Base-by-base conservation (phyloP, 1,284 basidiomycete species). In the Termitomyces sp. region DNA sequence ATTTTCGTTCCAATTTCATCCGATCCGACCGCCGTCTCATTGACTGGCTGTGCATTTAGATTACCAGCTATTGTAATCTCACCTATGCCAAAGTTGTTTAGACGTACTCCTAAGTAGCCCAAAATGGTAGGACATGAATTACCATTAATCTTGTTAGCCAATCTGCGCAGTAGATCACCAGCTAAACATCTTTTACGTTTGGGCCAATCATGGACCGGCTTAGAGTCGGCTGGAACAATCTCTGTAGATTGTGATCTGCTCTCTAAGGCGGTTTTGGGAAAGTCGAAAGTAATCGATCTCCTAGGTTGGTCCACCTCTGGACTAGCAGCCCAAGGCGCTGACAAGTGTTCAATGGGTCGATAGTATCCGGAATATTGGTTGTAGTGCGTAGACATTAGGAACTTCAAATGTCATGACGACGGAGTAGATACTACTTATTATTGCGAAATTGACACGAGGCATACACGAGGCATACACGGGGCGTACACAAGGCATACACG, bases 311-410 rank as follows among this genome's bases (percentile, higher is more conserved):
- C 47, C 54, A 59, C 46, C 36, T 26, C 60, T 52, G 46, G 68
- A 61, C 53, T 62, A 34, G 64, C 57, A 24, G 62, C 53, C 69
- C 70, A 70, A 17, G 61, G 62, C 8, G 38, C 54, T 8, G 58
- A 58, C 41, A 69, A 55, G 47, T 65, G 59, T 21, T 63, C 44
- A 36, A 69, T 52, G 26, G 57, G 45, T 38, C 67, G 63, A 57
- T 67, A 67, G 19, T 52, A 51, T n/a, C 65, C 65, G 26, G 63
- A 62, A 28, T 65, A 59, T 13, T 61, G 57, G 34, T 51, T 43
- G 50, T 45, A 58, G 3, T 30, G n/a, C 8, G 26, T 12, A 53
- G 48, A 17, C 45, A 52, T 39, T 5, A 13, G 28, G 19, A 40
- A 12, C 24, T 28, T 5, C 17, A 26, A 44, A 5, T 38, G 8